Evolutionary conservation across 805 yeast genomes (phyloP).

Genomic region (Yarrowia bubula): DNA sequence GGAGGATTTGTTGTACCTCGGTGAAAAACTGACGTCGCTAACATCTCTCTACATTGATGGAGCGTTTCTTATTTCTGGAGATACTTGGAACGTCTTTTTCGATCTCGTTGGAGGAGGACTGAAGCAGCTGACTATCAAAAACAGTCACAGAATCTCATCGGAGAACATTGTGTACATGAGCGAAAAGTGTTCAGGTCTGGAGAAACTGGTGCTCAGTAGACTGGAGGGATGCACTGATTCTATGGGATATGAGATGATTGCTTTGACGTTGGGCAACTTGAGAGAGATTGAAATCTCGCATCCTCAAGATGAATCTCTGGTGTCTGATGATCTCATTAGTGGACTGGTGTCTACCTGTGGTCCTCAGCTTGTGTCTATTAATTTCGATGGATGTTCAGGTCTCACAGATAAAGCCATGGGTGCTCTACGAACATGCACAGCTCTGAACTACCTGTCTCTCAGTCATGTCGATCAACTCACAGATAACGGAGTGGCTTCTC

Average conservation of each 20-base stretch:
- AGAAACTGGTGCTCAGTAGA: conserved; percentile 59
- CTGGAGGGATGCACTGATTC: conserved; percentile 65
- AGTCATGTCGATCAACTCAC: conserved; percentile 62
- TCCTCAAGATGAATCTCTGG: conserved; percentile 50
- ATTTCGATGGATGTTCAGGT: conserved; percentile 69
- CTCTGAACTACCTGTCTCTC: conserved; percentile 64
- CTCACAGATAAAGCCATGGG: conserved; percentile 61
- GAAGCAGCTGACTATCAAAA: conserved; percentile 59
- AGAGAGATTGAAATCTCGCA: conserved; percentile 61
- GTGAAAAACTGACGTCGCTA: conserved; percentile 56
- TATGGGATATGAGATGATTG: conserved; percentile 56
- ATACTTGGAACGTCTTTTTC: conserved; percentile 75
- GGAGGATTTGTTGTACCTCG: conserved; percentile 64
- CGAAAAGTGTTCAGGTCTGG: conserved; percentile 55
- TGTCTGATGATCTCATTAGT: conserved; percentile 65
- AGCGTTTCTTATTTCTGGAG: conserved; percentile 76
- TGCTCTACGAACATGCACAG: conserved; percentile 52
- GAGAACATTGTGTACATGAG: conserved; percentile 62
- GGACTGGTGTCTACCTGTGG: conserved; percentile 55
- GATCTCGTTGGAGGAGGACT: conserved; percentile 55
- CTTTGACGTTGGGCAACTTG: conserved; percentile 61
- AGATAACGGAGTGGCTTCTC: conserved; percentile 58
- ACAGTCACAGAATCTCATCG: conserved; percentile 79
- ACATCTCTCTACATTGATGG: conserved; percentile 72
- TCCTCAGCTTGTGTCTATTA: conserved; percentile 53